A percentile compares a stretch with the other conserved stretches of the same genome.
These are phyloP conservation scores for Persicaria tinctoria DNA, from an alignment of 148 eudicot genomes.

Conservation along the genomic window DNA sequence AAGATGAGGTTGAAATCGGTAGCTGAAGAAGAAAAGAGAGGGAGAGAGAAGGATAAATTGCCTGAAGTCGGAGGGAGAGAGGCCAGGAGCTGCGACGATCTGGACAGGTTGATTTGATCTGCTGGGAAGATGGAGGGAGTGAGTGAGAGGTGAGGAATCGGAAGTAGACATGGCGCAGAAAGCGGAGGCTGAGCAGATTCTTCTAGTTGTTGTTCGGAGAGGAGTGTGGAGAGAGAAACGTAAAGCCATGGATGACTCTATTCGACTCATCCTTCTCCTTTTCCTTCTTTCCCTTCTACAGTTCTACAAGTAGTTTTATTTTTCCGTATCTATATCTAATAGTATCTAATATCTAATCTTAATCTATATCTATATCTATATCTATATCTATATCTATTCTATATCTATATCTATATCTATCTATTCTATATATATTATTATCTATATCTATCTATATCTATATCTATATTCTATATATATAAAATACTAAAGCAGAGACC, in stretches of 20 bases:
- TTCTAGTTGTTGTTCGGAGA: conserved; percentile 10
- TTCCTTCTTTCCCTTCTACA: too few species aligned
- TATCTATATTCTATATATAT: too few species aligned
- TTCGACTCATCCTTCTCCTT: not conserved
- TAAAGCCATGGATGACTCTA: not conserved
- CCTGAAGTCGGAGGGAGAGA: conserved; percentile 83
- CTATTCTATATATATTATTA: too few species aligned
- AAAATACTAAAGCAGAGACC: too few species aligned
- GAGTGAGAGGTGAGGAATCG: conserved; percentile 38
- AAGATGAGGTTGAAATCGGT: not conserved
- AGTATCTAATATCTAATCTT: too few species aligned
- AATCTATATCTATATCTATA: too few species aligned
- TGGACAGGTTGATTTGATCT: conserved; percentile 44
- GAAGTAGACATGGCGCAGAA: conserved; percentile 36
- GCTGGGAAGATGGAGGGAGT: conserved; percentile 45
- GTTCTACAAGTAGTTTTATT: too few species aligned
- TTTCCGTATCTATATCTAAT: too few species aligned
- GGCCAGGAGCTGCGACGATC: conserved; percentile 64
- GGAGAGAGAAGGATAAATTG: conserved; percentile 3
- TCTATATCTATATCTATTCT: too few species aligned
- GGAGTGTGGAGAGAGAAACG: conserved; percentile 1
- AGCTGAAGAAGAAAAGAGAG: not conserved
- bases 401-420: too few species aligned
- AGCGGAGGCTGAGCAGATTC: conserved; percentile 16
- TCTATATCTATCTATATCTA: too few species aligned